These are phyloP conservation scores for Candida dajiaensis DNA, from an alignment of 805 yeast genomes.

Conservation along the genomic window DNA sequence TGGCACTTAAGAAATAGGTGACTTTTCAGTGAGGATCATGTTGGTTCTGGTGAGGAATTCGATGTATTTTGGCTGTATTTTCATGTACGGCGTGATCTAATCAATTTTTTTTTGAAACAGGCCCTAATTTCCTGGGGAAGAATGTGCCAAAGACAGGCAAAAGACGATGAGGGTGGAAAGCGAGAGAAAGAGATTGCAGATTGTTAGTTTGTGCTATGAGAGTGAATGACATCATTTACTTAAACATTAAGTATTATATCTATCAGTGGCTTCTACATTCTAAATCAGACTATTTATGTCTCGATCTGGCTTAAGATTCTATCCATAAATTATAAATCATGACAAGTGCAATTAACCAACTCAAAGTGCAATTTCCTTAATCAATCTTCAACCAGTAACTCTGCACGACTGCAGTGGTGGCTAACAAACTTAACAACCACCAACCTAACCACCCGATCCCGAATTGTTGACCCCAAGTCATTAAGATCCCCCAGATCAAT, in stretches of 20 bases:
- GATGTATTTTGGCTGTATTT: background rate
- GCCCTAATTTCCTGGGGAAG: no score
- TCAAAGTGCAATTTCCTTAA: background rate
- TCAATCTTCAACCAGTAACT: background rate
- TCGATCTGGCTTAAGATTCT: background rate
- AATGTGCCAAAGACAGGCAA: no score
- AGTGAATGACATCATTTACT: no score
- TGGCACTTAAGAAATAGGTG: background rate
- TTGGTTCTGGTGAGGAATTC: no score
- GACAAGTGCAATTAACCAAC: background rate
- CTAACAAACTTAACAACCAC: background rate
- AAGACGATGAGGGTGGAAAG: no score
- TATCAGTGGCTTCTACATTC: no score
- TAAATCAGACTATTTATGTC: no score
- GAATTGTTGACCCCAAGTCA: conserved; percentile 1
- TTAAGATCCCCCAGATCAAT: background rate
- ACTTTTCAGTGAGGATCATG: no score
- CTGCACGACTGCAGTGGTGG: background rate
- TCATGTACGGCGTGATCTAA: background rate
- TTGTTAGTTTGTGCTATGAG: no score
- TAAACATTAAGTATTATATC: no score
- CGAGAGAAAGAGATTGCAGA: no score
- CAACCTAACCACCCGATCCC: background rate
- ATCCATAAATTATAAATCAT: background rate
- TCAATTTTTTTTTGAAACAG: no score